phyloP scores from a whole-genome alignment of 495 filamentous ascomycete genomes.

The Trichoderma erinaceum region DNA sequence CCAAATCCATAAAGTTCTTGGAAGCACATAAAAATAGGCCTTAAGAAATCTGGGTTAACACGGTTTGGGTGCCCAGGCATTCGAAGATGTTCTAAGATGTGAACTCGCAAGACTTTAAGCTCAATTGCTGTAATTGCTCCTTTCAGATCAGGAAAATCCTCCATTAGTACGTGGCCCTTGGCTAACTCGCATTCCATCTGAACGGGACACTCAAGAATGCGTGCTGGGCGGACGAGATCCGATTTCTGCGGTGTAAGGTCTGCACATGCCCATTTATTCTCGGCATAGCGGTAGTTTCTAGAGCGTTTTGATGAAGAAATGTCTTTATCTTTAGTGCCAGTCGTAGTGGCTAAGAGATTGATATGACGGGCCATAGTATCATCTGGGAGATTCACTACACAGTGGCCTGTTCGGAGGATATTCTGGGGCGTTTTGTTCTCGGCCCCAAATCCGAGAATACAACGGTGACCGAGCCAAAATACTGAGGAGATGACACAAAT shows the following conservation, averaged over 20 bases:
- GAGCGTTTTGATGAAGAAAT: conserved; percentile 25
- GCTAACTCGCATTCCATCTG: conserved; percentile 39
- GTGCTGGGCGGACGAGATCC: conserved; percentile 24
- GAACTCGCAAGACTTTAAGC: conserved; percentile 28
- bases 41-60: conserved; percentile 37
- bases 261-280: conserved; percentile 38
- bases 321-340: conserved; percentile 24
- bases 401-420: conserved; percentile 37
- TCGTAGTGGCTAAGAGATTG: conserved; percentile 38
- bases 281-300: conserved; percentile 30
- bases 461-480: conserved; percentile 42
- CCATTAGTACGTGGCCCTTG: conserved; percentile 27
- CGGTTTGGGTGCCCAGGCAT: conserved; percentile 35
- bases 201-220: conserved; percentile 37
- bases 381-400: conserved; percentile 39
- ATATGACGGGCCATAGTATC: conserved; percentile 34
- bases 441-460: conserved; percentile 37
- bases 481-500: conserved; percentile 42
- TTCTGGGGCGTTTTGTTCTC: conserved; percentile 38
- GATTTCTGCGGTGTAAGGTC: conserved; percentile 32
- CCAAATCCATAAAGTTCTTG: conserved; percentile 36
- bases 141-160: conserved; percentile 25
- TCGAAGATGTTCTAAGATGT: conserved; percentile 24
- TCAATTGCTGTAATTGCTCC: conserved; percentile 28
- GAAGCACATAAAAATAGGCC: conserved; percentile 41